These are phyloP conservation scores for Gentiana macrophylla DNA, from an alignment of 257 asterid genomes.

Conservation along the genomic window DNA sequence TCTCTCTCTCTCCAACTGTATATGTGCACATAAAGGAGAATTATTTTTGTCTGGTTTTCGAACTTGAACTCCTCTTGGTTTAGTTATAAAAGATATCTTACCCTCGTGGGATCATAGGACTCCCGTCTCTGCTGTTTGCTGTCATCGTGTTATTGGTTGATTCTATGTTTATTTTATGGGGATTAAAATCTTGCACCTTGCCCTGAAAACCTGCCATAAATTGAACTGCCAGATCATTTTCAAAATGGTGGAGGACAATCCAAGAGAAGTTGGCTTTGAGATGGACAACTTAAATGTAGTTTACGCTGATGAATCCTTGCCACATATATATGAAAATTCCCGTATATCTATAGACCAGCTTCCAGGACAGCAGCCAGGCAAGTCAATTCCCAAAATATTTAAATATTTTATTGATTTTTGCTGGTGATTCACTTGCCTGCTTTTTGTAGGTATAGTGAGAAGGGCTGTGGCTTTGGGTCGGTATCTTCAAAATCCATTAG, in stretches of 20 bases:
- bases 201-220: background rate
- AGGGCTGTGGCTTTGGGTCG: slow-evolving; percentile 98
- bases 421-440: background rate
- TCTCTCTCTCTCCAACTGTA: no score
- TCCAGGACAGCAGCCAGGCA: slow-evolving; percentile 81
- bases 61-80: no score
- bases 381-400: slow-evolving; percentile 2
- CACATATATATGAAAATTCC: slow-evolving; percentile 89
- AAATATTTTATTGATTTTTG: background rate
- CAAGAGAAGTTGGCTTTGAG: slow-evolving; percentile 94
- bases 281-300: slow-evolving; percentile 86
- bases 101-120: no score
- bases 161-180: no score
- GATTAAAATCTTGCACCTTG: no score
- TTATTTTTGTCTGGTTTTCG: no score
- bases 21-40: no score
- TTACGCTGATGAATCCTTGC: slow-evolving; percentile 93
- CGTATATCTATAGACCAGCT: slow-evolving; percentile 89
- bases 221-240: slow-evolving; percentile 59
- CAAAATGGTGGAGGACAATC: slow-evolving; percentile 98
- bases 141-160: no score
- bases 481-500: slow-evolving; percentile 81
- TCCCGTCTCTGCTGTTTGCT: no score
- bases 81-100: no score
- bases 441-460: slow-evolving; percentile 61